Evolutionary conservation across 139 green algal species (phyloP).

Genomic region (Micractinium sp.): DNA sequence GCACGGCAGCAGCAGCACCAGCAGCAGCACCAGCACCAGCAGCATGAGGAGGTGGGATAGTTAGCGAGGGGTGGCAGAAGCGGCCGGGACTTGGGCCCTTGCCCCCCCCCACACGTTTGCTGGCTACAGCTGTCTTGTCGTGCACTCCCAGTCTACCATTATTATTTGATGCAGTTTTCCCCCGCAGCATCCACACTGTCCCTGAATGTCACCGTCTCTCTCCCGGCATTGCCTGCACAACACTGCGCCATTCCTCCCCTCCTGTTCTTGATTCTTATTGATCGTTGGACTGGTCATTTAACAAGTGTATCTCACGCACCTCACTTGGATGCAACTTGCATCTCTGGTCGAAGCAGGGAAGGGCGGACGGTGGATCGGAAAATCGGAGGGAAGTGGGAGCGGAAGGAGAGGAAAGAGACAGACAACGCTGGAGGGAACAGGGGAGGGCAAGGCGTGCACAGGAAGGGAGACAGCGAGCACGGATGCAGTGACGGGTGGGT

Average conservation of each 20-base stretch:
- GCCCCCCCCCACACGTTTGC: neutral
- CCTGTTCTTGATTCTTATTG: neutral
- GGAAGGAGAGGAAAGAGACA: neutral
- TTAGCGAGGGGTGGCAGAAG: neutral
- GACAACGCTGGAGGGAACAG: neutral
- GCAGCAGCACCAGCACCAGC: neutral
- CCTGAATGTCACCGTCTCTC: neutral
- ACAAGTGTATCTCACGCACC: neutral
- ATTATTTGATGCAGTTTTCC: too few relatives aligned
- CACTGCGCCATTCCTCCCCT: too few relatives aligned
- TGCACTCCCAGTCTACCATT: too few relatives aligned
- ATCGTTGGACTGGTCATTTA: neutral
- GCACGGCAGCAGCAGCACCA: neutral
- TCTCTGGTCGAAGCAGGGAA: too few relatives aligned
- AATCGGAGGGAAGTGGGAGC: neutral
- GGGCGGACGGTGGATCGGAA: neutral
- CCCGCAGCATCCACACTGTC: too few relatives aligned
- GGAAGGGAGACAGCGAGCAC: too few relatives aligned
- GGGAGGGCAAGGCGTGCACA: neutral
- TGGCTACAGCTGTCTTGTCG: too few relatives aligned
- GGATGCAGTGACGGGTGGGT: neutral
- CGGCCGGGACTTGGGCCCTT: neutral
- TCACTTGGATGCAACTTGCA: neutral
- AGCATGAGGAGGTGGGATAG: neutral
- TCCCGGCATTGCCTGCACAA: neutral